A percentile compares a stretch with the other conserved stretches of the same genome.
Conservation (phyloP, 1,139 yeast species). For the Debaryomycetaceae sp. region DNA sequence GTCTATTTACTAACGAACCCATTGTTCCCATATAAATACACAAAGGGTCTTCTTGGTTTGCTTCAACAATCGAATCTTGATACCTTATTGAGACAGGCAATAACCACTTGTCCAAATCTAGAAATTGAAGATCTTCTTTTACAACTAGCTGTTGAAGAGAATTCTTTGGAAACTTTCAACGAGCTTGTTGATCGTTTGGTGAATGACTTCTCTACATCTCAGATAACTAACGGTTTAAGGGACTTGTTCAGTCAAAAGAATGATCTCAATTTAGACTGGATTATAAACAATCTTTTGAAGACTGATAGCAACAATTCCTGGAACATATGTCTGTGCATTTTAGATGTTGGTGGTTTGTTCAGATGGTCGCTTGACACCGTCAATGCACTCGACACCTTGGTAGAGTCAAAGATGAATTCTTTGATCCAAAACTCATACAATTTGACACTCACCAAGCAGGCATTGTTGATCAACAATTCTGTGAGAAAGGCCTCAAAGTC, state of each 20-base stretch:
- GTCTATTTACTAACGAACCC: slow-evolving; percentile 85
- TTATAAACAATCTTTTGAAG: slow-evolving; percentile 30
- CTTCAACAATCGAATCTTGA: slow-evolving; percentile 44
- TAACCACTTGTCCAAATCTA: slow-evolving; percentile 72
- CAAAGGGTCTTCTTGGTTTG: slow-evolving; percentile 52
- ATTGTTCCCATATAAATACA: slow-evolving; percentile 61
- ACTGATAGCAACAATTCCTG: slow-evolving; percentile 45
- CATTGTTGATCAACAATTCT: slow-evolving; percentile 27
- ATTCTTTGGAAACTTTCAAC: slow-evolving; percentile 60
- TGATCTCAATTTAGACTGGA: slow-evolving; percentile 37
- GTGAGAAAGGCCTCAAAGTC: slow-evolving; percentile 17
- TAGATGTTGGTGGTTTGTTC: slow-evolving; percentile 73
- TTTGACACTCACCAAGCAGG: slow-evolving; percentile 54
- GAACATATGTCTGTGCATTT: slow-evolving; percentile 56
- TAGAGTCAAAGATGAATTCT: slow-evolving; percentile 49
- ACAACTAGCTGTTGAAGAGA: slow-evolving; percentile 45
- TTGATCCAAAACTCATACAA: slow-evolving; percentile 51
- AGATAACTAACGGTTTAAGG: slow-evolving; percentile 38
- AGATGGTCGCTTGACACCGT: slow-evolving; percentile 56
- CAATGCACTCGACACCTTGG: slow-evolving; percentile 37
- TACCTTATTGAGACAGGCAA: slow-evolving; percentile 73
- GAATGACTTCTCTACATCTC: slow-evolving; percentile 54
- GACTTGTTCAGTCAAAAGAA: slow-evolving; percentile 16
- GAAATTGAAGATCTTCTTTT: slow-evolving; percentile 59
- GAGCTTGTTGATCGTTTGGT: slow-evolving; percentile 67